phyloP scores from a whole-genome alignment of 164 flowering plant genomes.

The Buxus sempervirens region DNA sequence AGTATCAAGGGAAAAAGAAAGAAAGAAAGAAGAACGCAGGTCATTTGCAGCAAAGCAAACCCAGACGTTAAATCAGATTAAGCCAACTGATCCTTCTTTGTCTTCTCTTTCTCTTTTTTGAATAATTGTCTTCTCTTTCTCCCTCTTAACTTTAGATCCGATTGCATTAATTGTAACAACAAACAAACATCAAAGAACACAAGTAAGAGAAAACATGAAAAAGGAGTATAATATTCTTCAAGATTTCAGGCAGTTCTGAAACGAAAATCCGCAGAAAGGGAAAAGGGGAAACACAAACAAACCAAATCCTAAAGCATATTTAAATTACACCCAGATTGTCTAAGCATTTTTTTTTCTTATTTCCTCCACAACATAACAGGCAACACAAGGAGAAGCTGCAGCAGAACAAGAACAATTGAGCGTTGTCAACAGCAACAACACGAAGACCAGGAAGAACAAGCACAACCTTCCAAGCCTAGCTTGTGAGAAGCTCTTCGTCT shows the following conservation, averaged over 20 bases:
- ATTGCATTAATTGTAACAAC: not conserved
- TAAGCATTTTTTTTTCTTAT: not conserved
- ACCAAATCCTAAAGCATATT: not conserved
- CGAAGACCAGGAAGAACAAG: not conserved
- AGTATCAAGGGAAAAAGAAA: no score
- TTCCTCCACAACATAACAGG: conserved; percentile 9
- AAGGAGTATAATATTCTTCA: not conserved
- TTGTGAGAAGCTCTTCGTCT: conserved; percentile 1
- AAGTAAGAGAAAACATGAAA: no score
- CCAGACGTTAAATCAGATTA: not conserved
- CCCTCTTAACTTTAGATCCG: not conserved
- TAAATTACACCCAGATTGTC: not conserved
- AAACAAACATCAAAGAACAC: not conserved
- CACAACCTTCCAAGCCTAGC: not conserved
- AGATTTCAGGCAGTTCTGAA: not conserved
- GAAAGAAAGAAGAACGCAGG: no score
- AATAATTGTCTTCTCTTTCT: not conserved
- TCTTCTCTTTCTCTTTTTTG: no score
- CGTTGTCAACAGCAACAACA: not conserved
- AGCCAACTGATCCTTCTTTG: not conserved
- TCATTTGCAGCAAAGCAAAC: no score
- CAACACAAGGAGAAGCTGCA: not conserved
- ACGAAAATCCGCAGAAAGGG: not conserved
- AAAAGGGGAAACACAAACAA: no score
- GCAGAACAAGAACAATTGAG: no score